Evolutionary conservation across 345 rosid species (phyloP), one percentile per base, ranked within the genome.

Genomic region (Brassica incana): DNA sequence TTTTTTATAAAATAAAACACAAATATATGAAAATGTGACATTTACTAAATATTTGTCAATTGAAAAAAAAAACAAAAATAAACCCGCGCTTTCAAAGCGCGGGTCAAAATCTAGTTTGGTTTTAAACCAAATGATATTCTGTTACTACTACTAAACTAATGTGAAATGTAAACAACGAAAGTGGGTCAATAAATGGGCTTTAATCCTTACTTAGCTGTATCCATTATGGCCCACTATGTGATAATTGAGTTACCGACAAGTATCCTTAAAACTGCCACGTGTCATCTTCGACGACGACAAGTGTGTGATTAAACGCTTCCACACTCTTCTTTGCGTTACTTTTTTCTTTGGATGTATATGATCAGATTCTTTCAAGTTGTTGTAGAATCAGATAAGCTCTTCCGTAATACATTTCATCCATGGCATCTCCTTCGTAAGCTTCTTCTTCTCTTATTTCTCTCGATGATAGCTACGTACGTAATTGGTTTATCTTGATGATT

Each of bases 371-470:
- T 29, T 36, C 1, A 73, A 16, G 12, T 4, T 59, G 7, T 23
- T 18, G 29, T 12, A 58, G 12, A 45, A 60, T 69, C 61, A 75
- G 30, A 76, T 20, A 18, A 6, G 23, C 23, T 20, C 23, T 32
- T 68, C 45, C 4, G 68, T 38, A 18, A 8, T 12, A 40, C 25
- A 59, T 29, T 11, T 69, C 70, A 1, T 48, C 64, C 7, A 77
- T 77, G 80, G 80, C 70, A 12, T 40, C 61, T 61, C 35, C 60
- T 56, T 15, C 9, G 81, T 78, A 78, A 78, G 67, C 38, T 64
- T 65, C 25, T 38, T 36, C 20, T 58, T 33, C 20, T 59, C 0
- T 18, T 10, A 0, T 58, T 29, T 10, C 1, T 71, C 33, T 10
- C 15, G 50, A 33, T 45, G 35, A 43, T 33, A 33, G 36, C 36